Evolutionary conservation across 83 land plant genomes (phyloP).

Genomic region (Diphasiastrum complanatum): DNA sequence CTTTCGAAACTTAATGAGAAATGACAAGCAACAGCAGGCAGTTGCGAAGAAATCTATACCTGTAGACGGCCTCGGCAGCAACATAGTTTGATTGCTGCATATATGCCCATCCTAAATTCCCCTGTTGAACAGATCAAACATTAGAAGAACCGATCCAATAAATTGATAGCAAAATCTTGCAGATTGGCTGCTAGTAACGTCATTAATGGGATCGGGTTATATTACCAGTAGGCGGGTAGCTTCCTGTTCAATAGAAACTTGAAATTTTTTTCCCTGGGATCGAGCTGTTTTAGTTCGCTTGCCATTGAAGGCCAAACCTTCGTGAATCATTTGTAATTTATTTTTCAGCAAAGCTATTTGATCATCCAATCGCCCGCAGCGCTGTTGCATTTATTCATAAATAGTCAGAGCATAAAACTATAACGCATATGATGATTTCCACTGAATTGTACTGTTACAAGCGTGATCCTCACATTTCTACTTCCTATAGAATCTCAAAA

Average conservation of each 20-base stretch:
- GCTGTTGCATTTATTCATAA: too few relatives aligned
- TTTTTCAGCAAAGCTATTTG: slow-evolving; percentile 5
- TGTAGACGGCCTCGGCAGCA: slow-evolving; percentile 78
- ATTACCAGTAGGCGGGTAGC: slow-evolving; percentile 13
- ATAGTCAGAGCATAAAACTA: not conserved
- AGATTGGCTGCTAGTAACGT: too few relatives aligned
- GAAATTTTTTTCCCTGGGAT: slow-evolving; percentile 13
- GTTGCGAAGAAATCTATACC: too few relatives aligned
- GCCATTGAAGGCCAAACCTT: slow-evolving; percentile 10
- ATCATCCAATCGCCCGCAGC: too few relatives aligned
- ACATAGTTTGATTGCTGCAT: slow-evolving; percentile 74
- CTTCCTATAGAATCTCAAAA: not conserved
- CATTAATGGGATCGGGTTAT: too few relatives aligned
- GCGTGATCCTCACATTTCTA: not conserved
- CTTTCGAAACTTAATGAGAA: too few relatives aligned
- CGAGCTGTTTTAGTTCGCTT: slow-evolving; percentile 15
- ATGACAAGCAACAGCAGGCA: too few relatives aligned
- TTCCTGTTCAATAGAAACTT: too few relatives aligned
- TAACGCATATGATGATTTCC: not conserved
- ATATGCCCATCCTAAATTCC: slow-evolving; percentile 85
- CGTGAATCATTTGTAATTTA: slow-evolving; percentile 5
- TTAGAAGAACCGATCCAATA: too few relatives aligned
- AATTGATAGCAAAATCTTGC: too few relatives aligned
- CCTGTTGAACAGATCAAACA: too few relatives aligned
- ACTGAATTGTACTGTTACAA: not conserved